These are phyloP conservation scores for Aspergillus terreus DNA, from an alignment of 2,329 filamentous ascomycete genomes.

Conservation along the genomic window DNA sequence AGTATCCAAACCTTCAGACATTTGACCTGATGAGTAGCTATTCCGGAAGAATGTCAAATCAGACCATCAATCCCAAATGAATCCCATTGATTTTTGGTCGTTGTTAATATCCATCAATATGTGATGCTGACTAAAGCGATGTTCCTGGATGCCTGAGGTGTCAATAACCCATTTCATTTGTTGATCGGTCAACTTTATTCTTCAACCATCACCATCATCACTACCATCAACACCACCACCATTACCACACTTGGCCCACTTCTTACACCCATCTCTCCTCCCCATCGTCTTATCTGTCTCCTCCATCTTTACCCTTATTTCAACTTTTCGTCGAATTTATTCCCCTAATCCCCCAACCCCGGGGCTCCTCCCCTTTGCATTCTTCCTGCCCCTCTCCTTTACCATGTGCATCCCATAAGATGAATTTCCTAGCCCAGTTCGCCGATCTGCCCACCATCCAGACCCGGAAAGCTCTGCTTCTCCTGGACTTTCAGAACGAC, in stretches of 20 bases:
- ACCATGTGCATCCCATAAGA: constrained; percentile 24
- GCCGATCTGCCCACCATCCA: constrained; percentile 47
- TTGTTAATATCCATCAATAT: no score
- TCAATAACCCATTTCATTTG: background rate
- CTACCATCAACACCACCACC: background rate
- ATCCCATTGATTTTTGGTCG: no score
- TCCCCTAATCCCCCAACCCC: no score
- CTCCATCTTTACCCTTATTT: background rate
- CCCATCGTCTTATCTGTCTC: background rate
- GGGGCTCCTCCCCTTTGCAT: background rate
- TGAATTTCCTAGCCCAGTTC: constrained; percentile 29
- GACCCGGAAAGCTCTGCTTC: constrained; percentile 67
- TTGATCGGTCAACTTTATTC: background rate
- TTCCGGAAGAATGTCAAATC: no score
- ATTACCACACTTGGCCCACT: background rate
- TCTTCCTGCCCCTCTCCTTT: constrained; percentile 1
- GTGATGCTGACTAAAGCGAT: no score
- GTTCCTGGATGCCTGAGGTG: background rate
- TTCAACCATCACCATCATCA: background rate
- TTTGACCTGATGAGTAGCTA: no score
- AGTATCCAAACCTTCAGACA: no score
- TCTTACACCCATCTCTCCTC: background rate
- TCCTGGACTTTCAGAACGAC: constrained; percentile 88
- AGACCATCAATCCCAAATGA: no score
- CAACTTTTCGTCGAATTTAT: background rate